These are phyloP conservation scores for Claviceps sp. DNA, from an alignment of 2,329 filamentous ascomycete genomes.

Conservation along the genomic window DNA sequence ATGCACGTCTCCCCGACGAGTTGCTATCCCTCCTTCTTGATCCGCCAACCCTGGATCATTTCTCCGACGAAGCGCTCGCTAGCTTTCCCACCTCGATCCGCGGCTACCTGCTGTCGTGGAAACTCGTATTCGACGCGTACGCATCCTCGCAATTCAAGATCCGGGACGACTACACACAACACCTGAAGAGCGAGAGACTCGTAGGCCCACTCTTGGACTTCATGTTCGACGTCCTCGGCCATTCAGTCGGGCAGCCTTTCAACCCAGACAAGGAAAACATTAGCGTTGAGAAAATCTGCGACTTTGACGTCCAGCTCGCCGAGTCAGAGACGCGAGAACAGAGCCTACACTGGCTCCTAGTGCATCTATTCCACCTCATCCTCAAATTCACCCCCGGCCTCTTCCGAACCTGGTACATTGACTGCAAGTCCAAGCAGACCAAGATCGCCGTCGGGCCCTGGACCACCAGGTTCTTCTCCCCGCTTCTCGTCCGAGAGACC, in stretches of 20 bases:
- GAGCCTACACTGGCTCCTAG: slow-evolving; percentile 70
- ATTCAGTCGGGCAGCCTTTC: slow-evolving; percentile 57
- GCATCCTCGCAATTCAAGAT: slow-evolving; percentile 66
- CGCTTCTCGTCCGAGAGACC: slow-evolving; percentile 50
- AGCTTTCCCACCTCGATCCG: slow-evolving; percentile 58
- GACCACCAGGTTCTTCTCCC: slow-evolving; percentile 75
- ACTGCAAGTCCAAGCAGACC: slow-evolving; percentile 68
- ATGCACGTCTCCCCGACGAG: slow-evolving; percentile 67
- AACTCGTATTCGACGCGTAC: slow-evolving; percentile 79
- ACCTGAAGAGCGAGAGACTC: slow-evolving; percentile 61
- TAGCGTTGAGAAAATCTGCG: slow-evolving; percentile 37
- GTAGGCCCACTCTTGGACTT: slow-evolving; percentile 61
- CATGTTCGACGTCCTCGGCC: slow-evolving; percentile 72
- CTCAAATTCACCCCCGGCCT: slow-evolving; percentile 66
- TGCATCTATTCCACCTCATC: slow-evolving; percentile 74
- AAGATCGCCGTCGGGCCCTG: slow-evolving; percentile 67
- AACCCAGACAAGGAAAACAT: slow-evolving; percentile 59
- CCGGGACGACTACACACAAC: slow-evolving; percentile 64
- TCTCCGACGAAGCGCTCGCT: slow-evolving; percentile 51
- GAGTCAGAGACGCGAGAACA: slow-evolving; percentile 50
- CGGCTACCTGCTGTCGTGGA: slow-evolving; percentile 79
- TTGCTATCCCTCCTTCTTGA: slow-evolving; percentile 73
- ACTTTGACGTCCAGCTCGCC: slow-evolving; percentile 38
- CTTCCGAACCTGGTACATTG: slow-evolving; percentile 74
- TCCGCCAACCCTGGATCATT: slow-evolving; percentile 54